A percentile compares a stretch with the other conserved stretches of the same genome.
phyloP scores from a whole-genome alignment of 441 rosid genomes.

The Jatropha podagrica region DNA sequence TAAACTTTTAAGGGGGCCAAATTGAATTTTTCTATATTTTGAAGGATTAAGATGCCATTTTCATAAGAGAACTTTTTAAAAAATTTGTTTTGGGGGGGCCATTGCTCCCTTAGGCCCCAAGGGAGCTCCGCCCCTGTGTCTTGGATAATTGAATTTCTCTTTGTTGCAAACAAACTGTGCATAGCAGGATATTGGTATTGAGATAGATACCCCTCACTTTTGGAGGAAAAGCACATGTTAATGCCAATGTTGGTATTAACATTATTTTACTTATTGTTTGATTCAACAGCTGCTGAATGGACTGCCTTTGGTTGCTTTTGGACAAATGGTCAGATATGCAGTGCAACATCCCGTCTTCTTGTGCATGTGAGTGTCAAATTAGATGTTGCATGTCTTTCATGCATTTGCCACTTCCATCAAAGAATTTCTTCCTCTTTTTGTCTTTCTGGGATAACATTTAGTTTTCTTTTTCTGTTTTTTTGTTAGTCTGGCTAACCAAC shows the following conservation, averaged over 20 bases:
- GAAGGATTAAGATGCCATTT: no score
- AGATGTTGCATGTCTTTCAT: neutral
- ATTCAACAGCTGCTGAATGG: slow-evolving; percentile 88
- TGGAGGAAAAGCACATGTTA: slow-evolving; percentile 2
- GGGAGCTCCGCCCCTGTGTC: neutral
- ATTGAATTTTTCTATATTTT: no score
- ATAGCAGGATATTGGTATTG: neutral
- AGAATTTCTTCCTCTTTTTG: no score
- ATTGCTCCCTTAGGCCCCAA: no score
- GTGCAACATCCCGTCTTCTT: slow-evolving; percentile 96
- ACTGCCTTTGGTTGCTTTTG: slow-evolving; percentile 93
- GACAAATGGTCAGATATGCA: slow-evolving; percentile 99
- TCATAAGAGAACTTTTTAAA: no score
- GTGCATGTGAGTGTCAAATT: slow-evolving; percentile 69
- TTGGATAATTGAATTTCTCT: neutral
- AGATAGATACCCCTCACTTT: neutral
- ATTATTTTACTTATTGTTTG: slow-evolving; percentile 13
- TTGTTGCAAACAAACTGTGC: neutral
- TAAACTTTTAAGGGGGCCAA: no score
- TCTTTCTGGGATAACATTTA: no score
- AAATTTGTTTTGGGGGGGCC: no score
- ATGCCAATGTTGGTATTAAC: slow-evolving; percentile 9
- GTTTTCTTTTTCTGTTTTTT: no score
- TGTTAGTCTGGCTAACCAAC: no score
- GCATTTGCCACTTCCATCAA: slow-evolving; percentile 1